A percentile compares a stretch with the other conserved stretches of the same genome.
Evolutionary conservation across 2,329 filamentous ascomycete genomes (phyloP).

Genomic region (Coniella lustricola): DNA sequence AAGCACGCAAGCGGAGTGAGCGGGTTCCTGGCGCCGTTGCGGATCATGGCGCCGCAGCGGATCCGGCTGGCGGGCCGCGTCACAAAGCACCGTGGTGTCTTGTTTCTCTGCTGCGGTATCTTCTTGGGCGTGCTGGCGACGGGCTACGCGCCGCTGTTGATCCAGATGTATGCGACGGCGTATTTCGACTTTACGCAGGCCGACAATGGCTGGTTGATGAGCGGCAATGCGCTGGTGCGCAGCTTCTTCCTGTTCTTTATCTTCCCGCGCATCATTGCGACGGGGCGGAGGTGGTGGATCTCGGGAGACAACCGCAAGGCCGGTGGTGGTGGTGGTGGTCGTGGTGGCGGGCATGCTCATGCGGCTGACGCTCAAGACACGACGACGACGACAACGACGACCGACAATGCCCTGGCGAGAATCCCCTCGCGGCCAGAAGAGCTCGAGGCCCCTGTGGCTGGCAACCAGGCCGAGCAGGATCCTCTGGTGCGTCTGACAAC

Average conservation of each 20-base stretch:
- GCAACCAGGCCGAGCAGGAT: conserved; percentile 21
- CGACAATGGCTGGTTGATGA: conserved; percentile 47
- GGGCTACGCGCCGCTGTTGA: conserved; percentile 54
- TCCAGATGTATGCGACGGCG: conserved; percentile 49
- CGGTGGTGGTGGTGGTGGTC: too few relatives aligned
- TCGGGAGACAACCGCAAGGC: conserved; percentile 17
- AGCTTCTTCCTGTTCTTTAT: conserved; percentile 44
- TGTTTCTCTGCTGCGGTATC: conserved; percentile 56
- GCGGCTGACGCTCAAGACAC: too few relatives aligned
- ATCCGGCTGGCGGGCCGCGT: conserved; percentile 42
- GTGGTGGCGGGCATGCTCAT: too few relatives aligned
- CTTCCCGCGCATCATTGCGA: conserved; percentile 41
- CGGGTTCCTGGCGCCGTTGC: conserved; percentile 55
- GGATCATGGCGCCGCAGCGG: conserved; percentile 49
- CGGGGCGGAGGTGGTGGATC: conserved; percentile 35
- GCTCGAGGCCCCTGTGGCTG: conserved; percentile 33
- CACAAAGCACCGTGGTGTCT: conserved; percentile 50
- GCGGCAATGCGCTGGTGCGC: conserved; percentile 42
- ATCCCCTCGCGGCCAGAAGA: conserved; percentile 33
- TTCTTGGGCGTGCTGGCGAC: conserved; percentile 60
- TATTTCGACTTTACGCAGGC: conserved; percentile 43
- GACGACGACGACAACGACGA: too few relatives aligned
- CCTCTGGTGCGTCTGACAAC: too few relatives aligned
- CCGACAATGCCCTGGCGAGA: conserved; percentile 2
- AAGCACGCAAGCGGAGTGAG: conserved; percentile 25